These are phyloP conservation scores for Oryza officinalis DNA, from an alignment of 176 grass and related monocot species.

Conservation along the genomic window DNA sequence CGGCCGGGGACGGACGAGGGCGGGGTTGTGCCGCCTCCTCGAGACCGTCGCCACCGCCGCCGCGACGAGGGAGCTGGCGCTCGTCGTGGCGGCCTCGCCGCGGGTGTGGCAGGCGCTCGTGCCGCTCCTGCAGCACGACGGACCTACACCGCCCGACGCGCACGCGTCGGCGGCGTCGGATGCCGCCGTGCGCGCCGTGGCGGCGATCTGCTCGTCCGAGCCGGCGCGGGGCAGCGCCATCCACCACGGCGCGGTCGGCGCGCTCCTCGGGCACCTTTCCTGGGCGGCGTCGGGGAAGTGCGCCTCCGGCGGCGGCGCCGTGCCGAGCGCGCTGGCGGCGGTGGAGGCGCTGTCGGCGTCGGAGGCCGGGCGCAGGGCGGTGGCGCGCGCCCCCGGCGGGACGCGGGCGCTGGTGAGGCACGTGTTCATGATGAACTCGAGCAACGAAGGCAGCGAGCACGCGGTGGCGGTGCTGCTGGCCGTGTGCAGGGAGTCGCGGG, in stretches of 20 bases:
- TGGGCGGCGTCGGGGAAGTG: constrained; percentile 21
- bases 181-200: constrained; percentile 56
- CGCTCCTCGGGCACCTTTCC: constrained; percentile 57
- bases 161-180: constrained; percentile 23
- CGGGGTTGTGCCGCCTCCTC: constrained; percentile 59
- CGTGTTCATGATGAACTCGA: constrained; percentile 71
- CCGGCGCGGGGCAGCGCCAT: constrained; percentile 55
- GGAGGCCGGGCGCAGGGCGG: constrained; percentile 49
- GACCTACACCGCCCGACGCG: not conserved
- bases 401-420: constrained; percentile 60
- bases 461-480: constrained; percentile 66
- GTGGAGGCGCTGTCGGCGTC: constrained; percentile 53
- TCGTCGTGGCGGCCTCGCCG: constrained; percentile 47
- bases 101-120: constrained; percentile 59
- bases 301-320: not conserved
- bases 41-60: constrained; percentile 59
- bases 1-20: constrained; percentile 48
- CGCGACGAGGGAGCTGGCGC: constrained; percentile 47
- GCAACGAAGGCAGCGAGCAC: constrained; percentile 76
- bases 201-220: constrained; percentile 51
- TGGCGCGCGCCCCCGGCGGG: constrained; percentile 39
- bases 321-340: constrained; percentile 49
- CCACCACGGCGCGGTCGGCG: constrained; percentile 52
- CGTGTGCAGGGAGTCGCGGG: constrained; percentile 55
- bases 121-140: constrained; percentile 32